phyloP scores from a whole-genome alignment of 495 filamentous ascomycete species.

The Arthonia radiata region DNA sequence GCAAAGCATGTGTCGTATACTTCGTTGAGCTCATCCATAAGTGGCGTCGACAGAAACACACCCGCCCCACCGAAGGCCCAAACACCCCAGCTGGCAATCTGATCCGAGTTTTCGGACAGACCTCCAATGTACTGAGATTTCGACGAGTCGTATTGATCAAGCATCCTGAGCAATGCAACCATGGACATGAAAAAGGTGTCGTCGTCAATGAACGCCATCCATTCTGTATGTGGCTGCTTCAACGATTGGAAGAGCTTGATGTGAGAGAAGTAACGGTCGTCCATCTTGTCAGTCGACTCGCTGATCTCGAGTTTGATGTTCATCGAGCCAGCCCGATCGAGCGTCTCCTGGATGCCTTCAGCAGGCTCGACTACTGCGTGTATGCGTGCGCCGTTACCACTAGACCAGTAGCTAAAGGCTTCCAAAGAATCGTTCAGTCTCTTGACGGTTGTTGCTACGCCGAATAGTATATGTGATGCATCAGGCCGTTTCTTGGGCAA shows the following conservation, averaged over 20 bases:
- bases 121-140: slow-evolving; percentile 28
- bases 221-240: too few relatives aligned
- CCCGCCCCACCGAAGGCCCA: slow-evolving; percentile 36
- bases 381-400: slow-evolving; percentile 25
- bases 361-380: too few relatives aligned
- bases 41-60: slow-evolving; percentile 29
- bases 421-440: slow-evolving; percentile 30
- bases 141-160: slow-evolving; percentile 21
- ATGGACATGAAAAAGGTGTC: slow-evolving; percentile 37
- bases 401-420: slow-evolving; percentile 35
- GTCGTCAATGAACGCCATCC: too few relatives aligned
- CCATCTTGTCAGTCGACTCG: too few relatives aligned
- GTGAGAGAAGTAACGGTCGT: too few relatives aligned
- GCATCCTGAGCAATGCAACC: slow-evolving; percentile 19
- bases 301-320: too few relatives aligned
- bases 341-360: too few relatives aligned
- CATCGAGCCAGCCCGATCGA: too few relatives aligned
- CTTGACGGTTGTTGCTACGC: slow-evolving; percentile 31
- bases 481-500: too few relatives aligned
- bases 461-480: too few relatives aligned
- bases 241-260: too few relatives aligned
- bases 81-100: slow-evolving; percentile 23
- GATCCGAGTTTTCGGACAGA: slow-evolving; percentile 26
- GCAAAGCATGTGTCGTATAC: slow-evolving; percentile 16
- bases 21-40: slow-evolving; percentile 16